A percentile compares a stretch with the other conserved stretches of the same genome.
phyloP scores from a whole-genome alignment of 331 rosid genomes.

The Telfairia occidentalis region DNA sequence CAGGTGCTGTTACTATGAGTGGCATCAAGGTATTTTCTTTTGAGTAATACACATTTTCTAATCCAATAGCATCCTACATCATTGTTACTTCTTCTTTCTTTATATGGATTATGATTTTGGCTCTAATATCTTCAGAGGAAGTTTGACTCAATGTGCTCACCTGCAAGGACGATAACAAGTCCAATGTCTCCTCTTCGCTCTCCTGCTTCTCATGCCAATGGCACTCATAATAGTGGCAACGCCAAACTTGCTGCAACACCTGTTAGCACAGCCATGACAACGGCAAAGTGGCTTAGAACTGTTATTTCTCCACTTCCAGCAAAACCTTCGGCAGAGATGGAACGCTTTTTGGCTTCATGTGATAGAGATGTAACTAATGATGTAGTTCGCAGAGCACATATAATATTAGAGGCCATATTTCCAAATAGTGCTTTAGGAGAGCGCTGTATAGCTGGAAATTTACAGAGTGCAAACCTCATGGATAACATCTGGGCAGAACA shows the following conservation, averaged over 20 bases:
- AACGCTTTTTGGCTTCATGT: constrained; percentile 63
- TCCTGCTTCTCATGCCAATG: constrained; percentile 53
- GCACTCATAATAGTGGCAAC: constrained; percentile 31
- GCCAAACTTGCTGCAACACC: constrained; percentile 75
- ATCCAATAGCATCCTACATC: neutral
- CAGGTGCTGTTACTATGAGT: constrained; percentile 36
- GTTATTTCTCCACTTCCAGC: constrained; percentile 74
- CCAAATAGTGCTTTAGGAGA: constrained; percentile 74
- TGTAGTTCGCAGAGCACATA: constrained; percentile 67
- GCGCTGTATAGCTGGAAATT: constrained; percentile 46
- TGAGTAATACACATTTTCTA: neutral
- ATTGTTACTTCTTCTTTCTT: neutral
- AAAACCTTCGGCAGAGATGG: constrained; percentile 68
- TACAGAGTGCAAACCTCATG: constrained; percentile 70
- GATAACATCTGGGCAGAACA: constrained; percentile 92
- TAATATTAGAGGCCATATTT: constrained; percentile 85
- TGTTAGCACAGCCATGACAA: constrained; percentile 94
- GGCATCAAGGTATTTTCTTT: constrained; percentile 60
- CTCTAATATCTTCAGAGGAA: constrained; percentile 38
- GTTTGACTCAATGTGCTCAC: constrained; percentile 60
- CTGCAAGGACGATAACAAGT: constrained; percentile 57
- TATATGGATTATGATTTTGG: neutral
- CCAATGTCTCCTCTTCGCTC: constrained; percentile 76
- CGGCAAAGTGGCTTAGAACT: constrained; percentile 96
- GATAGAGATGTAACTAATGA: constrained; percentile 71